Conservation (phyloP, 176 grass and related monocot genomes). For the Bromus sterilis region DNA sequence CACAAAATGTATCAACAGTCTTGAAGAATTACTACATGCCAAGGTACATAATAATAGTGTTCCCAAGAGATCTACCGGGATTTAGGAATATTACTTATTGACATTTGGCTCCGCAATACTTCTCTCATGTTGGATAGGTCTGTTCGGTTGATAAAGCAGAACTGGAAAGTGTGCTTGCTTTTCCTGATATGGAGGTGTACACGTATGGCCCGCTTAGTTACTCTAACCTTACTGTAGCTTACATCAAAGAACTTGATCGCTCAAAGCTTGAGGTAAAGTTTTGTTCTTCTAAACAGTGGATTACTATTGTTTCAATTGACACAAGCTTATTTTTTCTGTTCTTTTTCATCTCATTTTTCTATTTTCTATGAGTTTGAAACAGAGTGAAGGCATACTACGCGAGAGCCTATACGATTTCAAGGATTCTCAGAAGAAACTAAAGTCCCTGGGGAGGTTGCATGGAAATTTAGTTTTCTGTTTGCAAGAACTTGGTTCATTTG, state of each 20-base stretch:
- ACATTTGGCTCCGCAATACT: constrained; percentile 6
- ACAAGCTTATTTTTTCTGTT: constrained; percentile 13
- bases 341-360: constrained; percentile 7
- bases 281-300: neutral
- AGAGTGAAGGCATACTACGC: constrained; percentile 55
- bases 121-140: constrained; percentile 52
- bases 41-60: constrained; percentile 46
- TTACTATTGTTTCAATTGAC: neutral
- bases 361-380: constrained; percentile 12
- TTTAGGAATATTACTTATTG: constrained; percentile 2
- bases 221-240: constrained; percentile 27
- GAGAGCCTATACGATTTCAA: constrained; percentile 54
- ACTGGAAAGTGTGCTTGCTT: constrained; percentile 74
- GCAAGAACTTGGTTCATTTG: constrained; percentile 79
- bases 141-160: constrained; percentile 71
- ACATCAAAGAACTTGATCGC: constrained; percentile 48
- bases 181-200: constrained; percentile 68
- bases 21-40: constrained; percentile 81
- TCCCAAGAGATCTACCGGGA: neutral
- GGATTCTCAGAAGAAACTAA: constrained; percentile 63
- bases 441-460: constrained; percentile 60
- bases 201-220: constrained; percentile 47
- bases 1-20: constrained; percentile 95
- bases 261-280: constrained; percentile 62
- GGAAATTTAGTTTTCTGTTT: constrained; percentile 81